These are phyloP conservation scores for Fomitopsis palustris DNA, from an alignment of 1,284 basidiomycete genomes.

Conservation along the genomic window DNA sequence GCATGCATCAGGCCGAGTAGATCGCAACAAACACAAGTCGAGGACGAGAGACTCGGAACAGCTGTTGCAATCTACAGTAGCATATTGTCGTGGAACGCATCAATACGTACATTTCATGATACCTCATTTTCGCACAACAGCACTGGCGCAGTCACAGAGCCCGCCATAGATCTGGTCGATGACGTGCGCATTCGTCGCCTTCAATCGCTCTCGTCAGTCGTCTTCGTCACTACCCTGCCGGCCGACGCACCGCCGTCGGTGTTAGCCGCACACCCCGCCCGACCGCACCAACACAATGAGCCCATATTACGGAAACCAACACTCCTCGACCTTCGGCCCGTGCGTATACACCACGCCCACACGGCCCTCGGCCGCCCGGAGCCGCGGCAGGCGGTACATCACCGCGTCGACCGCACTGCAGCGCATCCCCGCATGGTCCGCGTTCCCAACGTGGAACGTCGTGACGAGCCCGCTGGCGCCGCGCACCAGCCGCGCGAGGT, in stretches of 20 bases:
- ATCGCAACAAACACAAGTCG: too few relatives aligned
- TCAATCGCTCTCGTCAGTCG: not conserved
- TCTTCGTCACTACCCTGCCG: not conserved
- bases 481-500: conserved; percentile 3
- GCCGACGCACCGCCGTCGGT: too few relatives aligned
- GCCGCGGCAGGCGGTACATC: conserved; percentile 5
- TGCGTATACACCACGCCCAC: conserved; percentile 6
- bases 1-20: too few relatives aligned
- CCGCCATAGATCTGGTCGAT: not conserved
- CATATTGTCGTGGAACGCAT: not conserved
- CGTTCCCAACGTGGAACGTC: conserved; percentile 4
- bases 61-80: not conserved
- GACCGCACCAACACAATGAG: not conserved
- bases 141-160: not conserved
- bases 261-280: too few relatives aligned
- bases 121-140: not conserved
- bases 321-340: conserved; percentile 5
- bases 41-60: too few relatives aligned
- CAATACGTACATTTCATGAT: not conserved
- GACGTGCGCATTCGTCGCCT: not conserved
- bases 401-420: conserved; percentile 1
- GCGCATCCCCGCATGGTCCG: not conserved
- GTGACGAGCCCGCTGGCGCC: conserved; percentile 1
- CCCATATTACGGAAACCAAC: conserved; percentile 2
- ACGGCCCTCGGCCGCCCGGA: not conserved